A percentile compares a stretch with the other conserved stretches of the same genome.
These are phyloP conservation scores for Fraxinus nigra DNA, from an alignment of 305 asterid genomes.

Conservation along the genomic window DNA sequence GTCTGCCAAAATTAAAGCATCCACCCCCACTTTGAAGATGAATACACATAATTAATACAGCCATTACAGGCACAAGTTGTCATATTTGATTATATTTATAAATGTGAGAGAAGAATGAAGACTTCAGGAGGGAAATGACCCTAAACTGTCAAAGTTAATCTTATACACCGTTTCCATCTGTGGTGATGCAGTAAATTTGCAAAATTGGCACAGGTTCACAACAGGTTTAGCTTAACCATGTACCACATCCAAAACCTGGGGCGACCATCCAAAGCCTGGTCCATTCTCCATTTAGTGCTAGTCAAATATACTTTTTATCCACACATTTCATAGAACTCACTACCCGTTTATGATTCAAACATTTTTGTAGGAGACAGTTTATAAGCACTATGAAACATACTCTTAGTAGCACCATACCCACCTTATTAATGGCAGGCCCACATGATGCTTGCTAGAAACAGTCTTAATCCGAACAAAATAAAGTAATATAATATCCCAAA, in stretches of 20 bases:
- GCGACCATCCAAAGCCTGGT: background rate
- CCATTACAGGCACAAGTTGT: background rate
- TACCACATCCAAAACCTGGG: background rate
- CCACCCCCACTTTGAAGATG: background rate
- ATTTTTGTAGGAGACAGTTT: background rate
- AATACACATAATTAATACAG: background rate
- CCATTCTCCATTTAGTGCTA: background rate
- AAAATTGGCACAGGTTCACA: background rate
- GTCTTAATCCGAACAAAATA: background rate
- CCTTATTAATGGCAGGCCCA: background rate
- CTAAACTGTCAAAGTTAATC: background rate
- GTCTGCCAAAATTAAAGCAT: background rate
- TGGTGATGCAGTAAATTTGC: background rate
- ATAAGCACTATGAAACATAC: background rate
- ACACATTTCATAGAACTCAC: background rate
- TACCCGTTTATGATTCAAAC: background rate
- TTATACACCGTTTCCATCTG: background rate
- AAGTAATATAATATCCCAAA: background rate
- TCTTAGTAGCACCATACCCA: background rate
- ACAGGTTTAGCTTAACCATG: background rate
- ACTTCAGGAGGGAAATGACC: background rate
- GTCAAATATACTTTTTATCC: background rate
- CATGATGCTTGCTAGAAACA: background rate
- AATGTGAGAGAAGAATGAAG: background rate
- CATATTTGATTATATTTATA: background rate